Base-by-base conservation (phyloP, 495 filamentous ascomycete species). In the Hypoxylon fuscum region DNA sequence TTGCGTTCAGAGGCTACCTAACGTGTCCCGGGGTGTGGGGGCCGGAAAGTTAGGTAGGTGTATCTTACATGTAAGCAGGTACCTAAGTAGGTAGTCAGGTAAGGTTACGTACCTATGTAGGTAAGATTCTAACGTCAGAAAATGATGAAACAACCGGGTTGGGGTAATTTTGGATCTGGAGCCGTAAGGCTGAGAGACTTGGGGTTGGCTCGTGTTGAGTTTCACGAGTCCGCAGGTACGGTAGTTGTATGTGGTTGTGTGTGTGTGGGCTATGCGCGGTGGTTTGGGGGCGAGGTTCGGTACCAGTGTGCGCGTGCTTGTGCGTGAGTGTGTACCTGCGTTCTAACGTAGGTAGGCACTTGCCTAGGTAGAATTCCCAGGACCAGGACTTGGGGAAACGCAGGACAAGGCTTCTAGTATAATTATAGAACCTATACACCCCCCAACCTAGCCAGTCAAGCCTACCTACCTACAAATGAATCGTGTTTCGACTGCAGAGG, bases 381-480 rank as follows among this genome's bases (percentile, higher is more conserved):
- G 14, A 14, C 31, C 35, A 10, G 49, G 15, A 20, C 20, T 31
- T 27, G 17, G 18, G 31, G 29, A 32, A 54, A 5, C 5, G 18
- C 20, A 29, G 5, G 21, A 18, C 25, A 35, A 2, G 14, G 40
- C 51, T 41, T 52, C 7, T 53, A 27, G 46, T 48, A 43, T 54
- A 59, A 65, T 59, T 59, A 55, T 59, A 59, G 55, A 59, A 54
- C 37, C 17, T 34, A 22, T n/a, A n/a, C n/a, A n/a, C n/a, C 40
- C 20, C 18, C 35, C 21, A 51, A 17, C 45, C 44, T 43, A 7
- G 21, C 34, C 25, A 18, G 37, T 20, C 15, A 20, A 58, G 37
- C 29, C 17, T 41, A 9, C 42, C 7, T 21, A 37, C 29, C 17
- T 41, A 9, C 42, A n/a, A 22, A 38, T 47, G 14, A 38, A 49